Base-by-base conservation (phyloP, 257 asterid genomes). In the Lycium ferocissimum region DNA sequence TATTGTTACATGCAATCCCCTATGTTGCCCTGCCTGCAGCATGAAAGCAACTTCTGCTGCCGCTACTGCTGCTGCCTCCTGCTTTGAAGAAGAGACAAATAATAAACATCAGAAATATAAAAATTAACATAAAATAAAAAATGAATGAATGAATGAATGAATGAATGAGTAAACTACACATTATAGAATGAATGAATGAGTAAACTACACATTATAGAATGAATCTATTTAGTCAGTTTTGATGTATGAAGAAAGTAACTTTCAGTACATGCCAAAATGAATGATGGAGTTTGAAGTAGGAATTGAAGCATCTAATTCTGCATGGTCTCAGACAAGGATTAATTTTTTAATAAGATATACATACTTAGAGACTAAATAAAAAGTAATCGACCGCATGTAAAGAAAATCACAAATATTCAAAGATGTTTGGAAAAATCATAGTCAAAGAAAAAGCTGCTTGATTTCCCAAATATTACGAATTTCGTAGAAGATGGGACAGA, bases 41-140 rank as follows among this genome's bases (percentile, higher is more conserved):
- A 91, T 79, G 84, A 89, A 89, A 61, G 92, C 92, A 83, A 91
- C 92, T 80, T 91, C 93, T 17, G 91, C 88, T 40, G 93, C 92
- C 18, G 92, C 86, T 35, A 86, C 37, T 6, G 89, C 86, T 57
- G 92, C 90, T 17, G 91, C 91, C 86, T 91, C 93, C 93, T 91
- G 88, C 20, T 81, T 85, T 54, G 9, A 53, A 18, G 26, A 53
- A 18, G 11, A 18, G 53, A 65, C 45, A 0, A 57, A 3, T 38
- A 9, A 79, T 13, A 56, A 8, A 9, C 13, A 40, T 26, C 47
- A 9, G 40, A 49, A 20, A 81, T 62, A 63, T 43, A 45, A 17
- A 5, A 56, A 38, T 15, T 1, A 9, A 54, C 26, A n/a, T 12
- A 78, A 78, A 45, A 73, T n/a, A 49, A 1, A 49, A 57, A 38